Base-by-base conservation (phyloP, 202 grass and related monocot genomes). In the Cymbopogon flexuosus region DNA sequence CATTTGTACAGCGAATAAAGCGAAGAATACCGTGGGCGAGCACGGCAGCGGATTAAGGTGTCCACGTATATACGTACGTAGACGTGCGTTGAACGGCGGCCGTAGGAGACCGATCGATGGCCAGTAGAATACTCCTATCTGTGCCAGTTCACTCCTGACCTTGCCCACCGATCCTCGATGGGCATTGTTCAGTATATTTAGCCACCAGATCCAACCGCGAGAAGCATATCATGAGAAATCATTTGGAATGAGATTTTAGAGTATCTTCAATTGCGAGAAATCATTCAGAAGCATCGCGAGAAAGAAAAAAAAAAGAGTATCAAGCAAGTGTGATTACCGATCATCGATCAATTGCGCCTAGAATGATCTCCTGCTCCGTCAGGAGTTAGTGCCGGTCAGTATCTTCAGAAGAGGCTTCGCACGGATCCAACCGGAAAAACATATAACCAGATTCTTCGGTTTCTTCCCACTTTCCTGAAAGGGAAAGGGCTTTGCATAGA, bases 311-410 rank as follows among this genome's bases (percentile, higher is more conserved):
- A 33, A 33, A 33, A 43, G 31, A 2, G 19, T 12, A 22, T 10
- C 46, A 14, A 19, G 4, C 62, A 34, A 47, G n/a, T 65, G 19
- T 24, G 3, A 12, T 0, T 6, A 15, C 4, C n/a, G n/a, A n/a
- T n/a, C n/a, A n/a, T n/a, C 1, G 13, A 24, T 70, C 7, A 62
- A 16, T 24, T 39, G 65, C 65, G 22, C 27, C 73, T 39, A 70
- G 73, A 77, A 77, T 24, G 12, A 30, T 70, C 39, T 62, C 3
- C 12, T 62, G 19, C 54, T 78, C 65, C 52, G 6, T 70, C 73
- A 37, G 73, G 10, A 68, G 62, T 4, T 24, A 27, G 73, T 84
- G 74, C 56, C 12, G 19, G 74, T 71, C 41, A 15, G 66, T 62
- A 51, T 42, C 83, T 72, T 63, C 5, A 39, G 39, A 84, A 62